Evolutionary conservation across 352 stramenopile species (phyloP), one percentile per base, ranked within the genome.

Genomic region (Globisporangium paroecandrum): DNA sequence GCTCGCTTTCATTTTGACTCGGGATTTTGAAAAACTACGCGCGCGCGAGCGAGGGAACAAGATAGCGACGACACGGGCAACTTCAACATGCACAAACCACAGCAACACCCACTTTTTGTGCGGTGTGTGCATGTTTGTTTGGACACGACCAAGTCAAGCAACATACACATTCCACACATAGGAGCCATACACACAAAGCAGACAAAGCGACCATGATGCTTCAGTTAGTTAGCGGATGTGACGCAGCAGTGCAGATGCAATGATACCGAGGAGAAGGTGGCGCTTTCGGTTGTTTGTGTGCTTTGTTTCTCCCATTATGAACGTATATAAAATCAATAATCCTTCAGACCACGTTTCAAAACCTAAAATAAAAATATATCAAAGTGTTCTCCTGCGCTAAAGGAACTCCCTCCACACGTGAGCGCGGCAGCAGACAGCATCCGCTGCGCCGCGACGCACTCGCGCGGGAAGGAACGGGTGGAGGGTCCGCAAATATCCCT

Each of bases 301-400:
- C 25, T 22, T 61, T 47, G 55, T 46, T 61, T 61, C 55, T 61
- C 55, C 55, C 55, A 61, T 43, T 58, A 61, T 61, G 41, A 58
- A 65, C 25, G 20, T 36, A 58, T 54, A 65, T 43, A 41, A 59
- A 51, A 61, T 46, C 29, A 46, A 46, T 61, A 43, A 61, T 53
- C 43, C 64, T 64, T 58, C 36, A 57, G 34, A 27, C 47, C 47
- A 60, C 49, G 54, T 70, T 62, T 54, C 66, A 71, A 71, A 71
- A 67, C 66, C 66, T 67, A 71, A 60, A 62, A 71, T 66, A 71
- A 71, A 70, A 66, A 64, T 71, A 66, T 66, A 66, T 62, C 66
- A 61, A 66, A 62, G 59, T 62, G 66, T 71, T 66, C 58, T 70
- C 58, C 54, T 47, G 61, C 61, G 61, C 61, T 56, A 66, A 66